Base-by-base conservation (phyloP, 108 stramenopile species). In the Tribonema minus region DNA sequence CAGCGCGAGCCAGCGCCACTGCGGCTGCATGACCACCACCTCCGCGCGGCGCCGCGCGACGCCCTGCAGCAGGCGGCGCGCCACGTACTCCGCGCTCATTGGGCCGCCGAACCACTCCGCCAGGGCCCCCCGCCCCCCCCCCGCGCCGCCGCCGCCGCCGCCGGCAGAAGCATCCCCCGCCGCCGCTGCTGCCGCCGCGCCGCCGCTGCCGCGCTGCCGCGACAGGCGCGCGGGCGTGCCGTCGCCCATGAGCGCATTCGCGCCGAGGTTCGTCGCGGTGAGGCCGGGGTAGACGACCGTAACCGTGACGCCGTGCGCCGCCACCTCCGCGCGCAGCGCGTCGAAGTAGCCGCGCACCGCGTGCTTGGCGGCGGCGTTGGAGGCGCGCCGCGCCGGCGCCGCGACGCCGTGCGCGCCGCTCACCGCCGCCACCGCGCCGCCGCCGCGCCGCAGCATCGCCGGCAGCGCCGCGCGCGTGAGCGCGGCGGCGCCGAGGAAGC, bases 271-370 rank as follows among this genome's bases (percentile, higher is more conserved):
- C 9, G 46, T 54, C 15, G 15, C 15, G 15, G 46, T 54, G 15
- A 54, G 46, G 15, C 75, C 67, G n/a, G 67, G 3, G 66, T 77
- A 66, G 28, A 60, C 67, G 12, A 68, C 41, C n/a, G 76, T 77
- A 34, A 77, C 58, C 59, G 35, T 68, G 25, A 77, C 34, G 35
- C 68, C 26, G 67, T 77, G 62, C 12, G 40, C 46, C 0, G 67
- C 67, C 0, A 77, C 67, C 67, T 77, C 76, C 5, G 67, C 36
- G 3, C 76, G 30, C 27, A 77, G 67, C 20, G 66, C 20, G 38
- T 77, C 58, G 25, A 68, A 77, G 66, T 77, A 77, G 35, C 67
- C 58, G 3, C 67, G 41, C 31, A 59, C 54, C 28, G 67, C 58
- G 58, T 68, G 67, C 34, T 0, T 29, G 3, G 76, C 66, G 3